These are phyloP conservation scores for Boletus semigastroideus DNA, from an alignment of 1,284 basidiomycete genomes.

Conservation along the genomic window DNA sequence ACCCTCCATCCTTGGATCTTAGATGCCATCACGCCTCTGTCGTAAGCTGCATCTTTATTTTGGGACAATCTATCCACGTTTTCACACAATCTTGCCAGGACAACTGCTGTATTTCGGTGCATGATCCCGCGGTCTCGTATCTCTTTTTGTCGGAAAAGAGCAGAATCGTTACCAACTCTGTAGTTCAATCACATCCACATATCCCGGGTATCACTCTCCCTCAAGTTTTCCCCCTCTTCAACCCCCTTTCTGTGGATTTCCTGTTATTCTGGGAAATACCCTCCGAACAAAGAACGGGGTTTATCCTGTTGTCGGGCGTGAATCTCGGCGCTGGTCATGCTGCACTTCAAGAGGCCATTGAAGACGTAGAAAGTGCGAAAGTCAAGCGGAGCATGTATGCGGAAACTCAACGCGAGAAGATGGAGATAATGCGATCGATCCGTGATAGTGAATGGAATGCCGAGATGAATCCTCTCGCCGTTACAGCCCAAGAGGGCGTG, in stretches of 20 bases:
- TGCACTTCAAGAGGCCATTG: constrained; percentile 54
- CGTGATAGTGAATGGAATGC: constrained; percentile 72
- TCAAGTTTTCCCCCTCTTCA: constrained; percentile 76
- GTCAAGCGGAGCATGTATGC: constrained; percentile 83
- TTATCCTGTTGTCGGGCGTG: constrained; percentile 57
- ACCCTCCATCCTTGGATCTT: constrained; percentile 58
- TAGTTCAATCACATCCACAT: constrained; percentile 54
- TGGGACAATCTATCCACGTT: background rate
- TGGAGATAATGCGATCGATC: constrained; percentile 65
- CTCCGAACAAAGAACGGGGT: constrained; percentile 56
- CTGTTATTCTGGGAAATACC: constrained; percentile 74
- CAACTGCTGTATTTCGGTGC: constrained; percentile 26
- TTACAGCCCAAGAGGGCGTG: constrained; percentile 43
- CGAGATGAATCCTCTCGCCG: constrained; percentile 72
- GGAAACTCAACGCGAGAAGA: constrained; percentile 76
- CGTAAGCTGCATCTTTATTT: constrained; percentile 35
- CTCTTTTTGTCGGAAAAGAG: constrained; percentile 54
- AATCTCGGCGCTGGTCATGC: constrained; percentile 70
- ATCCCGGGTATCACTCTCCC: constrained; percentile 55
- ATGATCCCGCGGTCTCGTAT: constrained; percentile 36
- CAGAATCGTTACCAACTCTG: constrained; percentile 39
- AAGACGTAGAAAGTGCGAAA: constrained; percentile 60
- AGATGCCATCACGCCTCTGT: constrained; percentile 48
- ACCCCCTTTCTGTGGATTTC: constrained; percentile 71
- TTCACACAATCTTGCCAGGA: constrained; percentile 10